Base-by-base conservation (phyloP, 2,329 filamentous ascomycete genomes). In the Oidium heveae region DNA sequence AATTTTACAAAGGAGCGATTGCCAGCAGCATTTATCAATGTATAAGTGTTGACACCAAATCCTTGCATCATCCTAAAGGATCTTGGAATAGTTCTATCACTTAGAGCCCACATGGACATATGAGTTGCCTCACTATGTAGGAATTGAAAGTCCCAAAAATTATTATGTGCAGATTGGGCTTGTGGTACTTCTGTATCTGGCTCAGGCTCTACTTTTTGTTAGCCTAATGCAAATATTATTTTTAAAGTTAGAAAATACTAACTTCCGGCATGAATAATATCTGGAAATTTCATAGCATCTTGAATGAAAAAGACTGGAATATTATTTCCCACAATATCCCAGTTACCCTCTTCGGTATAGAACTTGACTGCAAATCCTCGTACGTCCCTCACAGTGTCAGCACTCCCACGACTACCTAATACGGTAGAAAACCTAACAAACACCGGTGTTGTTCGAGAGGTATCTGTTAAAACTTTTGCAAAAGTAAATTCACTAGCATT, bases 21-120 rank as follows among this genome's bases (percentile, higher is more conserved):
- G 22, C 82, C 82, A 59, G 82, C 72, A 24, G 72, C 74, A 57
- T 86, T 86, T 57, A 72, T 70, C 1, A 87, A 71, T 0, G 76
- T 82, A 61, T 72, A 89, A 0, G 85, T 88, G 66, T 89, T 87
- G 60, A 89, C 84, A 54, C 84, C 84, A 56, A 88, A 89, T 0
- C 84, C 84, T 60, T 89, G 82, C 81, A 89, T 87, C 82, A 87
- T 87, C 24, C 84, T 78, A 67, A 74, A 87, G 0, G 80, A 85
- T 2, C 82, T 75, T 1, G 84, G 84, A 55, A 86, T 86, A 0
- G 73, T 72, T 32, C 82, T 74, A 63, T 87, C 84, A 9, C 77
- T 82, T 79, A 86, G 84, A 33, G 78, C 70, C 83, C 84, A 88
- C 72, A 84, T 77, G 60, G 76, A 82, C 80, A 86, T 86, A 65